Percentiles rank a stretch among this genome's conserved stretches.
Conservation (phyloP, 306 rosid genomes). For the Bauhinia variegata region DNA sequence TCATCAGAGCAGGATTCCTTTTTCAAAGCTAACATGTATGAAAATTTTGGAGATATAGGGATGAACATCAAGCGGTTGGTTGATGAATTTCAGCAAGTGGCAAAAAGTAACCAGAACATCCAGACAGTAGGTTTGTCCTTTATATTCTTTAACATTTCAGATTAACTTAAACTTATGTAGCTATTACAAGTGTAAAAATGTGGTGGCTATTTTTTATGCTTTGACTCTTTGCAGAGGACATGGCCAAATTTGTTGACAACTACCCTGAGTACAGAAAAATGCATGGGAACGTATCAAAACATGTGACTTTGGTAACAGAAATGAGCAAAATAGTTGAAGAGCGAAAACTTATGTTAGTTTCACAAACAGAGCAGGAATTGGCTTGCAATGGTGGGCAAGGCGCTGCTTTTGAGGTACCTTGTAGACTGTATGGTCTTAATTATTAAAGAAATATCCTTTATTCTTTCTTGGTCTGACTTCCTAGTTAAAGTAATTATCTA, state of each 20-base stretch:
- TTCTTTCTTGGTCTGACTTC: constrained; percentile 13
- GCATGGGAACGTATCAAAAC: constrained; percentile 98
- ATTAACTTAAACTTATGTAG: constrained; percentile 11
- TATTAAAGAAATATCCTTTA: constrained; percentile 14
- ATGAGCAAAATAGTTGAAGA: constrained; percentile 86
- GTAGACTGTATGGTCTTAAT: constrained; percentile 12
- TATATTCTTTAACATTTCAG: constrained; percentile 18
- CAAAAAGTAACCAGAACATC: constrained; percentile 88
- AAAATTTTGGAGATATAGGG: constrained; percentile 97
- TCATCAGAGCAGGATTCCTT: constrained; percentile 92
- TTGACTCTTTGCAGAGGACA: constrained; percentile 72
- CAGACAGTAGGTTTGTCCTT: constrained; percentile 86
- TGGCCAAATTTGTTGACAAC: constrained; percentile 95
- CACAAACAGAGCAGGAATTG: constrained; percentile 93
- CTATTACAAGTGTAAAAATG: constrained; percentile 19
- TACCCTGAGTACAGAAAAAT: constrained; percentile 93
- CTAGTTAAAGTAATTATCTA: not conserved
- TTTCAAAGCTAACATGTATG: constrained; percentile 89
- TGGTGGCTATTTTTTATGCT: constrained; percentile 36
- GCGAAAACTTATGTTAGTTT: constrained; percentile 87
- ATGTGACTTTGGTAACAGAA: constrained; percentile 92
- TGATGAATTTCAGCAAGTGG: constrained; percentile 90
- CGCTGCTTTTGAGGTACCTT: constrained; percentile 92
- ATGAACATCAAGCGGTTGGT: constrained; percentile 92
- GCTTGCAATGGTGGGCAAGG: constrained; percentile 97